phyloP scores from a whole-genome alignment of 306 rosid genomes.

The Fragaria nilgerrensis region DNA sequence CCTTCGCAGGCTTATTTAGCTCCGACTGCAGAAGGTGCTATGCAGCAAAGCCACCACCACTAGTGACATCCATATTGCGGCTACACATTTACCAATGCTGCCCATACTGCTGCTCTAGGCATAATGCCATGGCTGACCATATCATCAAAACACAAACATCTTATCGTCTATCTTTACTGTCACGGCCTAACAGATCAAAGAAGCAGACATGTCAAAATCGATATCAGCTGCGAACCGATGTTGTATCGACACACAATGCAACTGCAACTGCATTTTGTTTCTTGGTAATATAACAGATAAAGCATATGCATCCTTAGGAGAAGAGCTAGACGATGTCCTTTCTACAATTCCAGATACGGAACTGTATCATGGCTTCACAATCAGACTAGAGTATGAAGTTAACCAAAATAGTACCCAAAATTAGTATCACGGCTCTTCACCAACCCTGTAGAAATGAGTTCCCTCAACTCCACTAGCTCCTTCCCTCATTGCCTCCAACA shows the following conservation, averaged over 20 bases:
- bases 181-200: slow-evolving; percentile 58
- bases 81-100: slow-evolving; percentile 57
- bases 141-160: slow-evolving; percentile 32
- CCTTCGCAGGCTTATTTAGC: slow-evolving; percentile 49
- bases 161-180: slow-evolving; percentile 49
- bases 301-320: slow-evolving; percentile 37
- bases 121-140: slow-evolving; percentile 35
- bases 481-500: slow-evolving; percentile 50
- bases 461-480: slow-evolving; percentile 42
- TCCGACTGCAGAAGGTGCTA: slow-evolving; percentile 49
- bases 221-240: slow-evolving; percentile 42
- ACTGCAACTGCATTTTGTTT: slow-evolving; percentile 54
- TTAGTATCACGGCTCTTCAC: slow-evolving; percentile 53
- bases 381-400: slow-evolving; percentile 50
- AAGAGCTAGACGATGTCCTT: slow-evolving; percentile 55
- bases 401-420: slow-evolving; percentile 60
- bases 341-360: slow-evolving; percentile 32
- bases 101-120: slow-evolving; percentile 51
- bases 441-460: slow-evolving; percentile 53
- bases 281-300: slow-evolving; percentile 40
- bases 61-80: slow-evolving; percentile 43
- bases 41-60: slow-evolving; percentile 52
- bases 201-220: slow-evolving; percentile 57
- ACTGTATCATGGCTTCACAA: slow-evolving; percentile 51
- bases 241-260: slow-evolving; percentile 16